phyloP scores from a whole-genome alignment of 2,329 filamentous ascomycete genomes.

The Trichoderma lentiforme region DNA sequence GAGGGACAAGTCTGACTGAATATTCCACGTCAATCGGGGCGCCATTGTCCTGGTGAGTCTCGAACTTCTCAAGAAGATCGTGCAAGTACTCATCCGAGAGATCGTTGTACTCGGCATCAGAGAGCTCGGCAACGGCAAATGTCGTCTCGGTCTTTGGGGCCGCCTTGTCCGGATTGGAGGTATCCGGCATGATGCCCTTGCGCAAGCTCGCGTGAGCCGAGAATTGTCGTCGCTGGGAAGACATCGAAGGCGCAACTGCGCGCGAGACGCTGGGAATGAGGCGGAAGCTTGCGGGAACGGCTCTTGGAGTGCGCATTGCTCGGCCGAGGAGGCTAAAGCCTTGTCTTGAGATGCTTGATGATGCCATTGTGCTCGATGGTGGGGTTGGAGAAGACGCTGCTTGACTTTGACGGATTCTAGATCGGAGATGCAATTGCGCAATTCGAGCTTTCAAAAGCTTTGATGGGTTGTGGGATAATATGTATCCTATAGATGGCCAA shows the following conservation, averaged over 20 bases:
- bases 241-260: neutral
- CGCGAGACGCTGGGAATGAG: conserved; percentile 18
- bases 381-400: neutral
- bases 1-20: conserved; percentile 55
- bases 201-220: conserved; percentile 28
- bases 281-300: conserved; percentile 25
- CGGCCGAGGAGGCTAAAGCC: conserved; percentile 34
- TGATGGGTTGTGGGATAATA: neutral
- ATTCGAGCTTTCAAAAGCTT: neutral
- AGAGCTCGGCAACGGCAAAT: conserved; percentile 59
- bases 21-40: conserved; percentile 87
- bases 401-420: neutral
- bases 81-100: conserved; percentile 74
- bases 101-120: conserved; percentile 70
- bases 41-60: conserved; percentile 68
- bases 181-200: conserved; percentile 59
- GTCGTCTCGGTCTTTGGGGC: conserved; percentile 37
- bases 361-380: neutral
- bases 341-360: conserved; percentile 31
- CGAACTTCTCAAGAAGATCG: conserved; percentile 55
- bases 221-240: conserved; percentile 28
- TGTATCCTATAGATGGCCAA: neutral
- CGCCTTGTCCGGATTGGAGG: conserved; percentile 49
- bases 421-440: neutral
- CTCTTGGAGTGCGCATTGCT: conserved; percentile 29